Base-by-base conservation (phyloP, 140 eudicot species). In the Stevia rebaudiana region DNA sequence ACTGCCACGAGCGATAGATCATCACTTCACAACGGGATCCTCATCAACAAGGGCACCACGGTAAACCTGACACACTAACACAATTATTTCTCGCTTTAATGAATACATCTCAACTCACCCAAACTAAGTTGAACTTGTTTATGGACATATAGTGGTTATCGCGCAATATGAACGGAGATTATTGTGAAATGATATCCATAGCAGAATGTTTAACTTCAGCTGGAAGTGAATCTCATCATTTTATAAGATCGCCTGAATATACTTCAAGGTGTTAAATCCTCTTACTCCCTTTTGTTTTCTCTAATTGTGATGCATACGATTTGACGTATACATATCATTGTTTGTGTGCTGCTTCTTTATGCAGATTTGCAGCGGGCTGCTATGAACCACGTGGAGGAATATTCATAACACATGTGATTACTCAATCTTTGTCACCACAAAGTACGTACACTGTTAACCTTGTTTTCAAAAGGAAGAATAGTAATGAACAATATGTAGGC, bases 361-460 rank as follows among this genome's bases (percentile, higher is more conserved):
- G 57, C 55, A 68, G 73, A 68, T 68, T 40, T 41, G 25, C 25
- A 0, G 52, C 0, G 15, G 44, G 54, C 37, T 13, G 41, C 25
- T 68, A 53, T 54, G 5, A 23, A 53, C 12, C 73, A 25, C 1
- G 1, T 11, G 23, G 21, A 1, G 7, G 4, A 0, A 40, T 8
- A 5, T 54, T 39, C 31, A 54, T 16, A 53, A 51, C 43, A 51
- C 42, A 16, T 36, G 19, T 67, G 8, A 52, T 1, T 51, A 5
- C 72, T 52, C 44, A 39, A 17, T 28, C 24, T 43, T 41, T 68
- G 63, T 41, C 33, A 7, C 56, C 73, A 1, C 43, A 1, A 11
- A 55, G 1, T 33, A 40, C 65, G 16, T 68, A 68, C 73, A 54
- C 55, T 1, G 43, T 68, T 12, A 68, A 68, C 65, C 73, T 68